phyloP scores from a whole-genome alignment of 257 asterid species.

The Solanum sejunctum region DNA sequence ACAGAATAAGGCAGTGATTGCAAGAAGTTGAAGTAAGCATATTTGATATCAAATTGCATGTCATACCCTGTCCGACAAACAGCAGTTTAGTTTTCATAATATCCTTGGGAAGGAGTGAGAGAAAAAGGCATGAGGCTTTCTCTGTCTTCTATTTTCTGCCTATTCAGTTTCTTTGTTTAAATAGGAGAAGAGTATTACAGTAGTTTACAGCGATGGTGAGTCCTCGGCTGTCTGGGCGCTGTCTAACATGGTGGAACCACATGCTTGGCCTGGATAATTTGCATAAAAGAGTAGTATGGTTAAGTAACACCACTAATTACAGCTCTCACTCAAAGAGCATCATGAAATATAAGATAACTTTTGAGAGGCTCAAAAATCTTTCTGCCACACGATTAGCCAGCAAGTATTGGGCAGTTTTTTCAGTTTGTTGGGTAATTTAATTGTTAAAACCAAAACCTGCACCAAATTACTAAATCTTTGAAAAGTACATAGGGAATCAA shows the following conservation, averaged over 20 bases:
- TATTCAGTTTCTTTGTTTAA: not conserved
- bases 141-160: not conserved
- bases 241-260: conserved; percentile 95
- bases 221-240: conserved; percentile 49
- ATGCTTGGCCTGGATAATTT: conserved; percentile 77
- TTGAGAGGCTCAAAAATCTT: not conserved
- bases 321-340: not conserved
- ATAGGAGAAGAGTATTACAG: conserved; percentile 29
- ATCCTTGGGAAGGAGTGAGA: not conserved
- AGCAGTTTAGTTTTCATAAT: not conserved
- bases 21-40: conserved; percentile 87
- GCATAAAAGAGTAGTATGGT: not conserved
- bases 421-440: not conserved
- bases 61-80: conserved; percentile 69
- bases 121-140: not conserved
- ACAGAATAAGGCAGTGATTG: conserved; percentile 40
- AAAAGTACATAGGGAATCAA: not conserved
- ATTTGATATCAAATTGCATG: conserved; percentile 80
- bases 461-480: not conserved
- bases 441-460: not conserved
- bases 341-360: not conserved
- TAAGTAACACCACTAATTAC: not conserved
- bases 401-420: not conserved
- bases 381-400: not conserved
- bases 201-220: conserved; percentile 79